A percentile compares a stretch with the other conserved stretches of the same genome.
Evolutionary conservation across 192 early-diverging fungal species (phyloP).

Genomic region (Entomortierella lignicola): DNA sequence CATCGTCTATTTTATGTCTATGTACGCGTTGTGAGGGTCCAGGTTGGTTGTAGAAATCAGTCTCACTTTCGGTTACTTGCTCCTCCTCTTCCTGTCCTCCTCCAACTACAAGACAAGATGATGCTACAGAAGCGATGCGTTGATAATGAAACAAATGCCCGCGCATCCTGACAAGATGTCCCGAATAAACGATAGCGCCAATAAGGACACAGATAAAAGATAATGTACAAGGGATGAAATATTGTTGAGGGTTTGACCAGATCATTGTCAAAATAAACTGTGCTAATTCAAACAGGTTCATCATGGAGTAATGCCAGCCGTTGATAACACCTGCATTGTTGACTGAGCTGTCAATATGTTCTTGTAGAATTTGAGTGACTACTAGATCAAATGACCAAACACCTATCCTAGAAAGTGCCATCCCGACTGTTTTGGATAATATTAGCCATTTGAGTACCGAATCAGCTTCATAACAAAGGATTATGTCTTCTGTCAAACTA

Average conservation of each 20-base stretch:
- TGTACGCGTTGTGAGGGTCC: conserved; percentile 6
- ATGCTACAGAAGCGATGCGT: conserved; percentile 25
- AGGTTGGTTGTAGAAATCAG: conserved; percentile 1
- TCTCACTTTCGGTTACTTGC: neutral
- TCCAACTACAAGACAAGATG: neutral
- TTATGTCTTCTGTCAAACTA: no score
- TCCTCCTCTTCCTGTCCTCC: neutral
- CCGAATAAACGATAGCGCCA: conserved; percentile 41
- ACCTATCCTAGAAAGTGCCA: conserved; percentile 49
- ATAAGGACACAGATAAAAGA: conserved; percentile 35
- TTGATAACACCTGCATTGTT: conserved; percentile 40
- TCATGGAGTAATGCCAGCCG: conserved; percentile 52
- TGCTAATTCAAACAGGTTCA: conserved; percentile 39
- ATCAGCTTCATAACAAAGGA: no score
- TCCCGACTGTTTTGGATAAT: conserved; percentile 29
- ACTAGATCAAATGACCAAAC: conserved; percentile 54
- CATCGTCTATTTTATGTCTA: neutral
- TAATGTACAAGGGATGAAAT: conserved; percentile 46
- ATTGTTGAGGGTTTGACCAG: conserved; percentile 46
- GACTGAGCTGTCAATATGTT: conserved; percentile 11
- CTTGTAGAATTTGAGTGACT: conserved; percentile 51
- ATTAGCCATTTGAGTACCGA: no score
- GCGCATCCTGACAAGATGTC: conserved; percentile 23
- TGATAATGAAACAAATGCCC: conserved; percentile 55
- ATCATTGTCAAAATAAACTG: conserved; percentile 47